Conservation (phyloP, 1,139 yeast species). For the Taphrina betulina region DNA sequence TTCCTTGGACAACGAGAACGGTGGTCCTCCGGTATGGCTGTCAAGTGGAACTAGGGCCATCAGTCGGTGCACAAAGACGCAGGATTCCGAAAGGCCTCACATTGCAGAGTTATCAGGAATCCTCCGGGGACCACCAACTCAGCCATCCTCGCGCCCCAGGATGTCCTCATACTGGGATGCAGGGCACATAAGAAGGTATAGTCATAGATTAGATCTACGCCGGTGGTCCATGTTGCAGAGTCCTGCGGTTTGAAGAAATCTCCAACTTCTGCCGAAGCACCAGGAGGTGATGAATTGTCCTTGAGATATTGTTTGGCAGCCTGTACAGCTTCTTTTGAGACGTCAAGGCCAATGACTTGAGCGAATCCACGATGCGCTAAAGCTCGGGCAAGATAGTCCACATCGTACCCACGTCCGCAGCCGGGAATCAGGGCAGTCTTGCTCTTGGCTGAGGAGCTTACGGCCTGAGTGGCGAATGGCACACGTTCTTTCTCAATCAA, state of each 20-base stretch:
- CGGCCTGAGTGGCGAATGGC: not conserved
- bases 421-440: constrained; percentile 14
- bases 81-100: too few species aligned
- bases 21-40: constrained; percentile 19
- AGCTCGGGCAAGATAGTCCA: constrained; percentile 1
- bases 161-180: constrained; percentile 1
- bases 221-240: not conserved
- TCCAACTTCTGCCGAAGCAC: not conserved
- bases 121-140: constrained; percentile 6
- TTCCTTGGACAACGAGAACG: constrained; percentile 2
- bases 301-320: not conserved
- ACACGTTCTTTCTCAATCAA: not conserved
- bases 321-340: not conserved
- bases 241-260: not conserved
- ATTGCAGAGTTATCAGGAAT: constrained; percentile 8
- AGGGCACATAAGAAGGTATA: constrained; percentile 14
- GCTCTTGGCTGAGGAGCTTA: not conserved
- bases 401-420: constrained; percentile 23
- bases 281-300: not conserved
- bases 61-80: not conserved
- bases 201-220: constrained; percentile 9
- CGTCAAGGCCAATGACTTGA: constrained; percentile 8
- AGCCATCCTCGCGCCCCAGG: constrained; percentile 16
- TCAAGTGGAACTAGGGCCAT: constrained; percentile 8
- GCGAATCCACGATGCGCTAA: not conserved